Evolutionary conservation across 2,329 filamentous ascomycete species (phyloP), one percentile per base, ranked within the genome.

Genomic region (Decorospora gaudefroyi): DNA sequence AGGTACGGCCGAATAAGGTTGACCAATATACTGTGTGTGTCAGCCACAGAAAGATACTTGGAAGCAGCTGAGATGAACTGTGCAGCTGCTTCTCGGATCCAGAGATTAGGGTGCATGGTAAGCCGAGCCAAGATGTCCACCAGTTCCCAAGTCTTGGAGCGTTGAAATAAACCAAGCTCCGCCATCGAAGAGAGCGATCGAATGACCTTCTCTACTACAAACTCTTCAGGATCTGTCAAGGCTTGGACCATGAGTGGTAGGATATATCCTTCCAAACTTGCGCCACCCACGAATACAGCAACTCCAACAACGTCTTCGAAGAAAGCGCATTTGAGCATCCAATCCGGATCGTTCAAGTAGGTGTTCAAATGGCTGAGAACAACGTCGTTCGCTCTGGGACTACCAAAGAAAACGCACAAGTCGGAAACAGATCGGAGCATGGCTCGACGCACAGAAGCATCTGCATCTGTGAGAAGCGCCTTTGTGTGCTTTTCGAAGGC

Each of bases 271-370:
- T 99, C 93, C 21, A 99, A 74, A 56, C 86, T 95, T 22, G 85
- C 88, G 47, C 88, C 90, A 18, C 93, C 93, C 22, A 97, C 82
- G 57, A 96, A 96, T 1, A 88, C 83, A 3, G 91, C 89, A 53
- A 99, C 91, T 3, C 91, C 92, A 11, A 97, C 89, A 17, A 97
- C 90, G 0, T 90, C 89, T 63, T 96, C 91, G 62, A 99, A 96
- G 66, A 97, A 97, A 2, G 92, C 90, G 61, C 90, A 96, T 69
- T 96, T 96, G 21, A 99, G 75, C 68, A 90, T 90, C 93, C 93
- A 99, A 67, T 99, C 91, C 28, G 87, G 84, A 61, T 97, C 93
- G 57, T 99, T 99, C 6, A 99, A 74, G 61, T 99, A 99, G 0
- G 93, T 99, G 64, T 97, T 97, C 18, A 99, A 76, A 72, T 99